A percentile compares a stretch with the other conserved stretches of the same genome.
phyloP scores from a whole-genome alignment of 108 stramenopile species.

The Skeletonema menzelii region DNA sequence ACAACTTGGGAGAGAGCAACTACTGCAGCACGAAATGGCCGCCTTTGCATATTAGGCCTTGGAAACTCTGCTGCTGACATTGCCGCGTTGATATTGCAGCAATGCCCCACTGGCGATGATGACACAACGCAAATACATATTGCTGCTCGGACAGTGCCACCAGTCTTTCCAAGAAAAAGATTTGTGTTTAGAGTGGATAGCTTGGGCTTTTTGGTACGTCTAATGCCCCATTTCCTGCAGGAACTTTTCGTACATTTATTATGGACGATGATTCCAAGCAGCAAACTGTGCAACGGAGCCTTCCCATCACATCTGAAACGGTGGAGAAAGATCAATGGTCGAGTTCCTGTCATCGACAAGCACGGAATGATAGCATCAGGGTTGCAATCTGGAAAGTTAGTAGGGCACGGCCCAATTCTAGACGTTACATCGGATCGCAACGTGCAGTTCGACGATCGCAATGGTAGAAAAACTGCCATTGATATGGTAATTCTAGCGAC shows the following conservation, averaged over 20 bases:
- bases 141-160: slow-evolving; percentile 51
- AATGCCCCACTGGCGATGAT: slow-evolving; percentile 7
- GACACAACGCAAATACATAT: slow-evolving; percentile 43
- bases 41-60: slow-evolving; percentile 46
- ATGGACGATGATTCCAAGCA: slow-evolving; percentile 37
- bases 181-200: slow-evolving; percentile 49
- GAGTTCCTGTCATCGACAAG: slow-evolving; percentile 59
- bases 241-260: slow-evolving; percentile 35
- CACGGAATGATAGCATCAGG: slow-evolving; percentile 42
- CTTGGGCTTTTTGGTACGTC: slow-evolving; percentile 36
- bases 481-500: slow-evolving; percentile 60
- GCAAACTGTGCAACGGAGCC: slow-evolving; percentile 35
- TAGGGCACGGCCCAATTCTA: slow-evolving; percentile 49
- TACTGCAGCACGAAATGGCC: slow-evolving; percentile 34
- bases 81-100: slow-evolving; percentile 32
- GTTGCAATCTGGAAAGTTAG: slow-evolving; percentile 42
- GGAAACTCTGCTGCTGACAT: slow-evolving; percentile 55
- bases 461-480: slow-evolving; percentile 10
- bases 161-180: slow-evolving; percentile 48
- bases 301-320: slow-evolving; percentile 49
- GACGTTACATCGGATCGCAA: slow-evolving; percentile 14
- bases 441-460: slow-evolving; percentile 25
- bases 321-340: slow-evolving; percentile 39
- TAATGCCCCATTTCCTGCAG: slow-evolving; percentile 34
- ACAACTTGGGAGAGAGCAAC: slow-evolving; percentile 25